Evolutionary conservation across 805 yeast species (phyloP).

Genomic region (Dipodascus geniculatus): DNA sequence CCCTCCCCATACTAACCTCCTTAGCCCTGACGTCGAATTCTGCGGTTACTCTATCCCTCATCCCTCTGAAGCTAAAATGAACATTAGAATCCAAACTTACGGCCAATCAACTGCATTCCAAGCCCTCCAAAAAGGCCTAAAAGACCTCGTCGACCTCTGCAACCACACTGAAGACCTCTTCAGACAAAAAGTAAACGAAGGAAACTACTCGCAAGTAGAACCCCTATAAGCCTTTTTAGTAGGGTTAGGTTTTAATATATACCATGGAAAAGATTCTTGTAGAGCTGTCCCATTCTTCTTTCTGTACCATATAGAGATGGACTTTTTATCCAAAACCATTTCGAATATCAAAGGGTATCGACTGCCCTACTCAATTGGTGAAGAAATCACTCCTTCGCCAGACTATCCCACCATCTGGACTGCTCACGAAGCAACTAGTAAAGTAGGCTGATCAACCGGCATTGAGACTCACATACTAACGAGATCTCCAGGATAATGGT

Average conservation of each 20-base stretch:
- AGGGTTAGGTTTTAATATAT: neutral
- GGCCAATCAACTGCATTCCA: constrained; percentile 77
- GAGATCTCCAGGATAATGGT: constrained; percentile 40
- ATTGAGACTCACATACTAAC: too few relatives aligned
- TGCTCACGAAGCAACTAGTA: constrained; percentile 43
- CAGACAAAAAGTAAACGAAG: constrained; percentile 52
- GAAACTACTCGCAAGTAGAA: constrained; percentile 28
- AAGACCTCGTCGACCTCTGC: constrained; percentile 74
- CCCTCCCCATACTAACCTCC: neutral
- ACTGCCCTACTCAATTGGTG: constrained; percentile 22
- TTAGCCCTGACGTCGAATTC: constrained; percentile 82
- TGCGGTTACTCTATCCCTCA: constrained; percentile 98
- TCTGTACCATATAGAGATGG: constrained; percentile 14
- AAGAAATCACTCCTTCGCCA: constrained; percentile 16
- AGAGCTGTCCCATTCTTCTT: neutral
- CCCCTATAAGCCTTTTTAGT: constrained; percentile 5
- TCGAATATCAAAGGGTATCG: constrained; percentile 18
- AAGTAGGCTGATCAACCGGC: too few relatives aligned
- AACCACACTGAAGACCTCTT: constrained; percentile 71
- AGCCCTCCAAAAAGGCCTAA: constrained; percentile 84
- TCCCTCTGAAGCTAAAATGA: constrained; percentile 85
- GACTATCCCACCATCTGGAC: constrained; percentile 44
- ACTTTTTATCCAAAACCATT: constrained; percentile 22
- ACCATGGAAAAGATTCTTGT: neutral
- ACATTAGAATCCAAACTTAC: constrained; percentile 89